Conservation (phyloP, 1,139 yeast species). For the Wickerhamomyces sp. region DNA sequence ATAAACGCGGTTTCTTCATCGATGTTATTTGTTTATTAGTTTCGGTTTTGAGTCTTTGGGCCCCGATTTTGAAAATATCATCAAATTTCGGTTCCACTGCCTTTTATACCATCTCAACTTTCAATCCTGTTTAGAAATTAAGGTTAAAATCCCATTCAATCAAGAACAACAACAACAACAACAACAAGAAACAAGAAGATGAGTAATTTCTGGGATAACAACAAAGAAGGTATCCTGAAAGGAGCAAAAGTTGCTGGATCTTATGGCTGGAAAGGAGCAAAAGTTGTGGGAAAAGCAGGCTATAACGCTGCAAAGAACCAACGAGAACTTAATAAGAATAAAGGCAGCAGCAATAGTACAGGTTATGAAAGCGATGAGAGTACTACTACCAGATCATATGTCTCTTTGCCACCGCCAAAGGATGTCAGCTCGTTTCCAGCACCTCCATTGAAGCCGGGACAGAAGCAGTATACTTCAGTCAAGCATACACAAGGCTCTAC, state of each 20-base stretch:
- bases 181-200: not conserved
- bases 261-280: conserved; percentile 35
- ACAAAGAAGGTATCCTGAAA: conserved; percentile 38
- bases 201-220: conserved; percentile 44
- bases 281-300: conserved; percentile 42
- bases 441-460: conserved; percentile 46
- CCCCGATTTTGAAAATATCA: not conserved
- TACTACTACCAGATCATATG: conserved; percentile 24
- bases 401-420: conserved; percentile 26
- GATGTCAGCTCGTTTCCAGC: conserved; percentile 46
- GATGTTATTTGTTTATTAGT: not conserved
- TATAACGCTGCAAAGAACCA: conserved; percentile 36
- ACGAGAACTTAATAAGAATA: conserved; percentile 11
- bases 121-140: no score
- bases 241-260: conserved; percentile 34
- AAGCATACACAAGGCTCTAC: conserved; percentile 9
- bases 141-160: no score
- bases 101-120: not conserved
- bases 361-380: conserved; percentile 12
- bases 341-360: conserved; percentile 6
- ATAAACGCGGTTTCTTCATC: no score
- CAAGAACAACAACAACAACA: no score
- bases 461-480: conserved; percentile 26
- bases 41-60: not conserved
- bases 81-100: not conserved